Evolutionary conservation across 2,329 filamentous ascomycete species (phyloP).

Genomic region (Mollisiaceae sp.): DNA sequence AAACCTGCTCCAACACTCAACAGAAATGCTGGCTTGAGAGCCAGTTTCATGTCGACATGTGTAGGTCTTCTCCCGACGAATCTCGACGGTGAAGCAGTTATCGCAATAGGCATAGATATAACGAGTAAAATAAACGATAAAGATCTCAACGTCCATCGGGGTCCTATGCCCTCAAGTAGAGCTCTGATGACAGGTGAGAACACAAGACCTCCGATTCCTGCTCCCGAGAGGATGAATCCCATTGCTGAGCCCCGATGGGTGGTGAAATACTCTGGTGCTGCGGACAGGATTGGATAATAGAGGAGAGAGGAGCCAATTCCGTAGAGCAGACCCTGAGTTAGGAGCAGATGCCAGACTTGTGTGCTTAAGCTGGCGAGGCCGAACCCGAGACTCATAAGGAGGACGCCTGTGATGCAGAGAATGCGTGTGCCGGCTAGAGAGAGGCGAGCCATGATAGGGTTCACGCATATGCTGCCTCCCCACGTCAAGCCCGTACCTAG

Average conservation of each 20-base stretch:
- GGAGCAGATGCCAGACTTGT: constrained; percentile 50
- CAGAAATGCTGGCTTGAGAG: constrained; percentile 48
- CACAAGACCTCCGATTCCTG: constrained; percentile 50
- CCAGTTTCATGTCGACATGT: constrained; percentile 47
- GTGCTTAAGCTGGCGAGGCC: constrained; percentile 46
- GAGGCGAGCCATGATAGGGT: constrained; percentile 52
- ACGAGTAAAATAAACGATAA: constrained; percentile 47
- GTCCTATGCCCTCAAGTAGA: constrained; percentile 49
- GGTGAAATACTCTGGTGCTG: constrained; percentile 56
- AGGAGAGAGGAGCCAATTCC: constrained; percentile 49
- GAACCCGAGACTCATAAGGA: constrained; percentile 50
- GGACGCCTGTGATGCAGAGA: constrained; percentile 49
- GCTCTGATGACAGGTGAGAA: constrained; percentile 48
- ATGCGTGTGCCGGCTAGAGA: constrained; percentile 44
- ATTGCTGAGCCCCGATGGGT: constrained; percentile 53
- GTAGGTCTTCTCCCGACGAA: constrained; percentile 45
- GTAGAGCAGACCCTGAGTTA: constrained; percentile 54
- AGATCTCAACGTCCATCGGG: constrained; percentile 50
- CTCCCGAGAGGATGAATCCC: constrained; percentile 51
- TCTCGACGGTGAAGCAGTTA: constrained; percentile 47
- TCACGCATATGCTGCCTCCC: constrained; percentile 54
- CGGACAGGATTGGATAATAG: constrained; percentile 50
- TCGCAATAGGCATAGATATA: constrained; percentile 48
- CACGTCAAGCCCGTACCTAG: constrained; percentile 55
- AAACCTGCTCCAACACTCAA: constrained; percentile 49